Evolutionary conservation across 176 grass and related monocot genomes (phyloP), one percentile per base, ranked within the genome.

Genomic region (Oryza meridionalis): DNA sequence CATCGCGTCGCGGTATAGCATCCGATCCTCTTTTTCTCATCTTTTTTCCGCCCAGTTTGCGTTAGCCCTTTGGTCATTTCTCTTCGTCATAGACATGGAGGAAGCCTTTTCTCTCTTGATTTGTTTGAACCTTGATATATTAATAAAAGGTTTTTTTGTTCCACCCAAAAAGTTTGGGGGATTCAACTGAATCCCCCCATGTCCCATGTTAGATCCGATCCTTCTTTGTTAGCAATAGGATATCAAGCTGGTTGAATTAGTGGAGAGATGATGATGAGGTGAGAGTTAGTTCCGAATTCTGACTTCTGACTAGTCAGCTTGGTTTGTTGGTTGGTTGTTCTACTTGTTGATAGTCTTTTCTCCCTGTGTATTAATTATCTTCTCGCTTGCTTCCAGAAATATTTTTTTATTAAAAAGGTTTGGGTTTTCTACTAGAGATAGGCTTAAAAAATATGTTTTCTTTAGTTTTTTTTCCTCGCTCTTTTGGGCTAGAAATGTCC

Each of bases 321-420:
- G 6, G 53, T 21, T 21, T 0, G 55, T 58, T 88, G 21, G 53
- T 21, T 21, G 7, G 66, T 55, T 88, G 21, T 25, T 77, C 19
- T 70, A 82, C 24, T 43, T 25, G 53, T 75, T 12, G 6, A 40
- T 65, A 38, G 71, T 27, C 6, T 25, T 73, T 70, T 13, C 29
- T 33, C 3, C 37, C 35, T 73, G 11, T 49, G 53, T 27, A 16
- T 33, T 45, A 46, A 33, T 65, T 64, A 33, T 65, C 11, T 75
- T 75, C 70, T 50, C 61, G 35, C 6, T 80, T 35, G 68, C 26
- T 87, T 82, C 19, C 19, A 25, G 14, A 68, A 69, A 61, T 21
- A 45, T 14, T 27, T 45, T 44, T 50, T 11, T 55, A 33, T 45
- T 77, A 58, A 62, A 53, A 53, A 62, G 21, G 21, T 85, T 37